Conservation (phyloP, 306 rosid species). For the Cercis canadensis region DNA sequence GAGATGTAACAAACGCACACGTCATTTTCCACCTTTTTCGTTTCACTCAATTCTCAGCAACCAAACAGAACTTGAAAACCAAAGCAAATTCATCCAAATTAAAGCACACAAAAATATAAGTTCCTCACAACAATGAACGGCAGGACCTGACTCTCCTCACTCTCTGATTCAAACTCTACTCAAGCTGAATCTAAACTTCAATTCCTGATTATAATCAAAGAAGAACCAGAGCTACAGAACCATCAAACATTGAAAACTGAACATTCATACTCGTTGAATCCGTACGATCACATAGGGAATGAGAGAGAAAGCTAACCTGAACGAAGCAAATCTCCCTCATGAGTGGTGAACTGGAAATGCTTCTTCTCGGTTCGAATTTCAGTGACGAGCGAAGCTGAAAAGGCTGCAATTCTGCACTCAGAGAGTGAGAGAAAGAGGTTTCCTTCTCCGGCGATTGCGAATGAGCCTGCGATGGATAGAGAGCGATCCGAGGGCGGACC, state of each 20-base stretch:
- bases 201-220: not conserved
- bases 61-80: not conserved
- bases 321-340: not conserved
- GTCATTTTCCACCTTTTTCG: not conserved
- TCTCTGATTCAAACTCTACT: conserved; percentile 11
- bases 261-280: too few relatives aligned
- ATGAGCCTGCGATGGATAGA: too few relatives aligned
- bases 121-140: conserved; percentile 11
- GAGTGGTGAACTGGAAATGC: not conserved
- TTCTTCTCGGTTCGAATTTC: not conserved
- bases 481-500: too few relatives aligned
- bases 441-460: too few relatives aligned
- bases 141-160: conserved; percentile 14
- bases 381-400: not conserved
- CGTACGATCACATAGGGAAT: too few relatives aligned
- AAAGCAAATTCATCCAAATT: conserved; percentile 8
- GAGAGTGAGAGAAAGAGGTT: not conserved
- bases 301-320: conserved; percentile 37
- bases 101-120: not conserved
- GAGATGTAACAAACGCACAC: conserved; percentile 22
- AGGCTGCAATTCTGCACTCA: not conserved
- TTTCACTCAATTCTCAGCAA: not conserved
- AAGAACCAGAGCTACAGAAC: not conserved
- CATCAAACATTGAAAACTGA: not conserved
- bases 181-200: not conserved